Evolutionary conservation across 148 eudicot species (phyloP).

Genomic region (Chenopodium album): DNA sequence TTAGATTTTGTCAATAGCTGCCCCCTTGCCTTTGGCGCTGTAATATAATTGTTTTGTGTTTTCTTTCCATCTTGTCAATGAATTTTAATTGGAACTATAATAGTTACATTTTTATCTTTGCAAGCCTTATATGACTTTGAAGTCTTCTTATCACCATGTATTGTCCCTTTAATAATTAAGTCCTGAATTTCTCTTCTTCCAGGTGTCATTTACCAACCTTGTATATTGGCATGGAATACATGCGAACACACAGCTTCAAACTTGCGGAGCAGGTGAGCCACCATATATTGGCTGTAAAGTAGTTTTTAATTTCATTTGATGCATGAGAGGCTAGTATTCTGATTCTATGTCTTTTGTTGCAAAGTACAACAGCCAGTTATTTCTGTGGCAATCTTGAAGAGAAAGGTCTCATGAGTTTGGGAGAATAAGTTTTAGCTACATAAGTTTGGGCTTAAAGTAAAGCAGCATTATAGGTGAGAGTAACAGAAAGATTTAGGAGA

Average conservation of each 20-base stretch:
- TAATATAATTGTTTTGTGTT: not conserved
- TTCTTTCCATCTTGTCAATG: not conserved
- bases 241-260: constrained; percentile 85
- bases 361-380: not conserved
- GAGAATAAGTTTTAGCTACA: not conserved
- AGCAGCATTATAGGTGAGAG: not conserved
- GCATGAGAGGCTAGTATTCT: not conserved
- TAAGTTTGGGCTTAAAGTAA: not conserved
- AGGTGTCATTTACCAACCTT: constrained; percentile 96
- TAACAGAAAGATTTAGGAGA: not conserved
- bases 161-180: constrained; percentile 28
- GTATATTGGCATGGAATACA: constrained; percentile 97
- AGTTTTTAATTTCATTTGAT: not conserved
- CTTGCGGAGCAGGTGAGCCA: constrained; percentile 79
- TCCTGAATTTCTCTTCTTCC: constrained; percentile 42
- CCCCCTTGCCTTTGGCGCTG: not conserved
- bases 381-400: not conserved
- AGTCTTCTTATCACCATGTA: constrained; percentile 22
- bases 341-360: not conserved
- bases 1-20: not conserved
- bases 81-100: not conserved
- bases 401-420: not conserved
- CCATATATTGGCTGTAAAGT: constrained; percentile 1
- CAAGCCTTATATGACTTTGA: not conserved
- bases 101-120: not conserved